Evolutionary conservation across 2,329 filamentous ascomycete species (phyloP).

Genomic region (Beauveria bassiana): DNA sequence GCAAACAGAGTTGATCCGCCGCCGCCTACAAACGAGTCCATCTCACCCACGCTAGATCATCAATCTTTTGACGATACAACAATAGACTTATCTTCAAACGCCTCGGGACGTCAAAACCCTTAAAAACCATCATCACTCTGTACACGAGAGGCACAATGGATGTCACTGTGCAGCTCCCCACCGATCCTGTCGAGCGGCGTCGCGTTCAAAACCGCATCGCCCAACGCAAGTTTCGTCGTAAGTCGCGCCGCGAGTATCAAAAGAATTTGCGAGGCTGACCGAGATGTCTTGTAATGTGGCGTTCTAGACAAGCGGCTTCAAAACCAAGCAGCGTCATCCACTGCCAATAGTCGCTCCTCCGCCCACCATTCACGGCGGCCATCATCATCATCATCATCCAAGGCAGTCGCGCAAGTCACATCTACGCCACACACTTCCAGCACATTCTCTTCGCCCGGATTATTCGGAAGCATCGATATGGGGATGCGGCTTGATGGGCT

Average conservation of each 20-base stretch:
- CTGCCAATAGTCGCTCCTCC: not conserved
- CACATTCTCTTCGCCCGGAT: not conserved
- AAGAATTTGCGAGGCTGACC: not conserved
- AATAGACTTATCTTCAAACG: not conserved
- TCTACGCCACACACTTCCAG: not conserved
- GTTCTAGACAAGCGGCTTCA: not conserved
- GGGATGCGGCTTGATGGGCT: not conserved
- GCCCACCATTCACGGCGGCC: not conserved
- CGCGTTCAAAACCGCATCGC: constrained; percentile 1
- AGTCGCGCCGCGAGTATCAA: not conserved
- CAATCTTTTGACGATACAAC: not conserved
- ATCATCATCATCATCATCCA: not conserved
- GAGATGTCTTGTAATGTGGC: not conserved
- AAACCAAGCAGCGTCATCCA: not conserved
- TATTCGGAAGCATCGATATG: not conserved
- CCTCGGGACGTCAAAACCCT: not conserved
- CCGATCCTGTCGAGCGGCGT: not conserved
- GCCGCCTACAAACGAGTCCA: not conserved
- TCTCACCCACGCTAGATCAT: not conserved
- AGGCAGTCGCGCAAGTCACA: not conserved
- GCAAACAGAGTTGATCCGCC: not conserved
- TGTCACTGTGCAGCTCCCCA: not conserved
- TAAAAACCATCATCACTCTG: not conserved
- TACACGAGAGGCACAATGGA: not conserved
- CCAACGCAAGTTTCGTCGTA: constrained; percentile 2